Percentiles rank a stretch among this genome's conserved stretches.
phyloP scores from a whole-genome alignment of 495 filamentous ascomycete genomes.

The Penicillium nucicola region DNA sequence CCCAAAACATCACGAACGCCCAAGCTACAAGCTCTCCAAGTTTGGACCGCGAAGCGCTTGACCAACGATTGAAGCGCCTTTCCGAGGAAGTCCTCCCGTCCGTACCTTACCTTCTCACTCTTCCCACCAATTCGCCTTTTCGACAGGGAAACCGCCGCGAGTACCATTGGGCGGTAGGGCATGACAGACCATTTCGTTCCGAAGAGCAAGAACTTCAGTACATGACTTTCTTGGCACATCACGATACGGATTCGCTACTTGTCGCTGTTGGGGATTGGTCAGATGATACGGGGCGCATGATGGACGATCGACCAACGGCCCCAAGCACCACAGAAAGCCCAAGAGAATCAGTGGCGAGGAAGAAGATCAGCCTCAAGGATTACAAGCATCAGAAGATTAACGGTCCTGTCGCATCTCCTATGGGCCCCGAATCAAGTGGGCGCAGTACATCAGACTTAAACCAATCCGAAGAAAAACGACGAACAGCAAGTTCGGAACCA shows the following conservation, averaged over 20 bases:
- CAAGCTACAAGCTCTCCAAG: constrained; percentile 16
- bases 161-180: constrained; percentile 49
- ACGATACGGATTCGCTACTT: constrained; percentile 44
- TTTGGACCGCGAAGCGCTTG: constrained; percentile 32
- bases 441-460: constrained; percentile 13
- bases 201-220: constrained; percentile 54
- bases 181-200: constrained; percentile 42
- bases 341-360: constrained; percentile 30
- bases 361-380: constrained; percentile 50
- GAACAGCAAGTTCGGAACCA: constrained; percentile 12
- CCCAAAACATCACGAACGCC: constrained; percentile 24
- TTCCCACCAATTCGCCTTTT: constrained; percentile 44
- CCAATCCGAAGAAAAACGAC: constrained; percentile 19
- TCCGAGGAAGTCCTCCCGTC: constrained; percentile 45
- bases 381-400: constrained; percentile 47
- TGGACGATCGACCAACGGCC: constrained; percentile 36
- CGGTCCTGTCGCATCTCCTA: constrained; percentile 19
- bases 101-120: constrained; percentile 48
- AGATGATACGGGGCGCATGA: constrained; percentile 46
- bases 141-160: constrained; percentile 35
- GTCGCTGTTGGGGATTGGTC: constrained; percentile 52
- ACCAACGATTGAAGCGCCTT: constrained; percentile 41
- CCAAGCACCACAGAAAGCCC: constrained; percentile 31
- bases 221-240: constrained; percentile 51
- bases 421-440: constrained; percentile 16